Percentiles rank a stretch among this genome's conserved stretches.
These are phyloP conservation scores for Trametopsis cervina DNA, from an alignment of 768 basidiomycete species.

Conservation along the genomic window DNA sequence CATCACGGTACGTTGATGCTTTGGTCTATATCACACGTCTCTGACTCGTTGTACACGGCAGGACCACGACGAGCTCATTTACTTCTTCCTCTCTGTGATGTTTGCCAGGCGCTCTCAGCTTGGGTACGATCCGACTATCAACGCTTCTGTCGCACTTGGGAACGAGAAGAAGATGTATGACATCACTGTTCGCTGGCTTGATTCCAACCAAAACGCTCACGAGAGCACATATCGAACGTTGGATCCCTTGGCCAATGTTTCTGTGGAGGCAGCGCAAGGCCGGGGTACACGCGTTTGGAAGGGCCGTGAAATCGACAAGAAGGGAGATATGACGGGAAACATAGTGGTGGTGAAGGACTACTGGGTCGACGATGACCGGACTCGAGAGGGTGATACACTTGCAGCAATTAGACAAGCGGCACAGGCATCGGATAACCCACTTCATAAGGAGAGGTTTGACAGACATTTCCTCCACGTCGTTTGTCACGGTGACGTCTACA, in stretches of 20 bases:
- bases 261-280: background rate
- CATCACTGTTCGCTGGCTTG: background rate
- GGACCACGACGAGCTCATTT: background rate
- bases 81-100: background rate
- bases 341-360: conserved; percentile 1
- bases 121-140: conserved; percentile 2
- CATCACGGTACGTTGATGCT: background rate
- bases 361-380: background rate
- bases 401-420: background rate
- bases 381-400: background rate
- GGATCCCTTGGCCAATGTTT: background rate
- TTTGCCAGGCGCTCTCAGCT: background rate
- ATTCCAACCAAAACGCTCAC: background rate
- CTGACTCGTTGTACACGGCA: background rate
- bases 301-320: background rate
- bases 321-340: background rate
- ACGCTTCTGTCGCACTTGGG: background rate
- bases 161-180: background rate
- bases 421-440: no score
- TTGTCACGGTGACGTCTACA: conserved; percentile 2
- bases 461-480: background rate
- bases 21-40: background rate
- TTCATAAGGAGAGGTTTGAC: background rate
- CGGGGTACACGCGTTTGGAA: conserved; percentile 7
- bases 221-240: background rate